Percentiles rank a stretch among this genome's conserved stretches.
These are phyloP conservation scores for Ensete glaucum DNA, from an alignment of 176 grass and related monocot genomes.

Conservation along the genomic window DNA sequence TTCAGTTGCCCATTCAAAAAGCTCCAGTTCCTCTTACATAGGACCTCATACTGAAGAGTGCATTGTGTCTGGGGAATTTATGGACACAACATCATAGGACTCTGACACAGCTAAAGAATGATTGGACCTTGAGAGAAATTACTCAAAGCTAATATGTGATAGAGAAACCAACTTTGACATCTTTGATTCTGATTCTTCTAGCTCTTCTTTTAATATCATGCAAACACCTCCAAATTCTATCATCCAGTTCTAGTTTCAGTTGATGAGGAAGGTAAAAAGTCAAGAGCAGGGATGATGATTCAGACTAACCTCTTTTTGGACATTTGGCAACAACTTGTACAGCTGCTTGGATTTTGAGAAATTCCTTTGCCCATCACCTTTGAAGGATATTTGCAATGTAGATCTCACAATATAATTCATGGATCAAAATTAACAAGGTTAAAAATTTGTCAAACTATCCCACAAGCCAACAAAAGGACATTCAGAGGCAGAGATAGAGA, in stretches of 20 bases:
- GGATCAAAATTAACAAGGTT: slow-evolving; percentile 20
- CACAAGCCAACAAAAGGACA: slow-evolving; percentile 13
- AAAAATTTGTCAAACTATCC: slow-evolving; percentile 20
- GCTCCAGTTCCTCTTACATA: slow-evolving; percentile 20
- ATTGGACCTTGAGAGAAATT: slow-evolving; percentile 35
- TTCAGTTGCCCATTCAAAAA: slow-evolving; percentile 11
- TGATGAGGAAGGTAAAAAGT: not conserved
- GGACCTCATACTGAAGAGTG: not conserved
- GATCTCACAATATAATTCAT: slow-evolving; percentile 1
- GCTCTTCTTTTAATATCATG: slow-evolving; percentile 30
- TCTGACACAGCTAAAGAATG: slow-evolving; percentile 39
- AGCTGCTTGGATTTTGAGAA: slow-evolving; percentile 27
- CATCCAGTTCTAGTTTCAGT: slow-evolving; percentile 13
- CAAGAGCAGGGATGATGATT: not conserved
- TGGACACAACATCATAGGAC: slow-evolving; percentile 22
- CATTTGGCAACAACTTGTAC: slow-evolving; percentile 30
- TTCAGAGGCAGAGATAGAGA: not conserved
- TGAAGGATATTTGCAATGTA: slow-evolving; percentile 9
- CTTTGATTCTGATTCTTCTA: slow-evolving; percentile 29
- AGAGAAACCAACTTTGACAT: slow-evolving; percentile 23
- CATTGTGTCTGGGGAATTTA: slow-evolving; percentile 9
- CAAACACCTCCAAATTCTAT: not conserved
- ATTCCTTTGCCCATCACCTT: slow-evolving; percentile 34
- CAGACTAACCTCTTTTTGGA: slow-evolving; percentile 43
- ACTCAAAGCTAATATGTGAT: slow-evolving; percentile 27